Evolutionary conservation across 2,329 filamentous ascomycete genomes (phyloP).

Genomic region (Aureobasidium lini): DNA sequence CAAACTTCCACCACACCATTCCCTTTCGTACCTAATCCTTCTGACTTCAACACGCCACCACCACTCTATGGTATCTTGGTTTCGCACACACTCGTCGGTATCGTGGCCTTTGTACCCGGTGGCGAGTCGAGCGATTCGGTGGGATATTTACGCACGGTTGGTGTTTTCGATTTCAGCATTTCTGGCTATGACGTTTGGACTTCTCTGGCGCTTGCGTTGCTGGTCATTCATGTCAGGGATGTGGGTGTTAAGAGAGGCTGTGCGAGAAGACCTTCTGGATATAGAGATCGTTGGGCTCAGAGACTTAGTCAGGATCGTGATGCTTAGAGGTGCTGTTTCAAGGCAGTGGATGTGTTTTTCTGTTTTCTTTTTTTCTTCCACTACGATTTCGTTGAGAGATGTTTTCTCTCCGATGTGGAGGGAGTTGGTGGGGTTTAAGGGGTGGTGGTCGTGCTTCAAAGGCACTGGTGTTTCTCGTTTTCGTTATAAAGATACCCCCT

Average conservation of each 20-base stretch:
- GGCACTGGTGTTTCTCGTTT: no score
- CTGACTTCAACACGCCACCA: slow-evolving; percentile 23
- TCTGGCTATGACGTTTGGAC: slow-evolving; percentile 54
- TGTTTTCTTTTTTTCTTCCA: not conserved
- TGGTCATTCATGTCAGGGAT: slow-evolving; percentile 47
- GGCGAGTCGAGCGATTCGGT: slow-evolving; percentile 19
- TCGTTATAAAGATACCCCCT: no score
- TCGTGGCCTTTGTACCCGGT: slow-evolving; percentile 44
- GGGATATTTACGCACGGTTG: slow-evolving; percentile 36
- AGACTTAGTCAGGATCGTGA: not conserved
- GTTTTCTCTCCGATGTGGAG: no score
- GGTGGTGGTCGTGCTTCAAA: no score
- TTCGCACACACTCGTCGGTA: slow-evolving; percentile 44
- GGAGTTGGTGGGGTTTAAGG: no score
- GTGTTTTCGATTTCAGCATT: slow-evolving; percentile 47
- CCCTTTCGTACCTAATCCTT: slow-evolving; percentile 16
- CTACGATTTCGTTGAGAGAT: no score
- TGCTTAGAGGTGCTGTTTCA: not conserved
- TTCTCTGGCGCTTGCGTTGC: slow-evolving; percentile 48
- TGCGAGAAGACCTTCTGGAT: slow-evolving; percentile 15
- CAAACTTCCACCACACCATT: slow-evolving; percentile 18
- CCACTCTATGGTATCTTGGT: slow-evolving; percentile 50
- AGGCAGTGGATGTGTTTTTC: no score
- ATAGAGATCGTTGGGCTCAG: not conserved
- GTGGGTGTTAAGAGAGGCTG: slow-evolving; percentile 39